Base-by-base conservation (phyloP, 495 filamentous ascomycete genomes). In the Elaphomyces granulatus region DNA sequence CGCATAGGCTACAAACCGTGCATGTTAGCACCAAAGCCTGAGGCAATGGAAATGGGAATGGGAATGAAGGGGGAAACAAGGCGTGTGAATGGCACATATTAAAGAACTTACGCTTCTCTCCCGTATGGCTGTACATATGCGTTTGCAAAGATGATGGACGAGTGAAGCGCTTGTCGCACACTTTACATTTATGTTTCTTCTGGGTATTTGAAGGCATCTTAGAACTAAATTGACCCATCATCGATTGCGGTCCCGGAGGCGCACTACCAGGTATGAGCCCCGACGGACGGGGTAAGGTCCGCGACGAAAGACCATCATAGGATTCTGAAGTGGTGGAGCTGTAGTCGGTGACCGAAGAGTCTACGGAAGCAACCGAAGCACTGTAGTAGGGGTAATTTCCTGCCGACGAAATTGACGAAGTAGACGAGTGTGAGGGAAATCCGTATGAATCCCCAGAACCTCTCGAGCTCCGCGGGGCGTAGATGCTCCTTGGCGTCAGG, bases 151-250 rank as follows among this genome's bases (percentile, higher is more conserved):
- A 98, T 53, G 88, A 95, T 1, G 90, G 90, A 30, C 90, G 75
- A 8, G 90, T 96, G 59, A 98, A 98, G 6, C 90, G 77, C 75
- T 98, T 98, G 63, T 96, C 90, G 68, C 90, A 98, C 37, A 98
- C 83, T 69, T 95, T 96, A 72, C 90, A 98, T 64, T 94, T 95
- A 66, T 98, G 90, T 70, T 96, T 98, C 77, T 98, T 98, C 54
- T 96, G 88, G 19, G 90, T 87, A 63, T 83, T 92, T 16, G 86
- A 88, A 8, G 85, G 83, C 35, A 95, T 79, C 58, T 95, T 96
- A 33, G 90, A 95, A 67, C 84, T 95, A 67, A 98, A 98, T 45
- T 92, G 88, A 35, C 83, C 78, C 90, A 98, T 98, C 85, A 98
- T 95, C 2, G 87, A 88, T 54, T 90, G 83, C 10, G 87, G 88